Conservation (phyloP, 345 rosid species). For the Zanthoxylum bungeanum region DNA sequence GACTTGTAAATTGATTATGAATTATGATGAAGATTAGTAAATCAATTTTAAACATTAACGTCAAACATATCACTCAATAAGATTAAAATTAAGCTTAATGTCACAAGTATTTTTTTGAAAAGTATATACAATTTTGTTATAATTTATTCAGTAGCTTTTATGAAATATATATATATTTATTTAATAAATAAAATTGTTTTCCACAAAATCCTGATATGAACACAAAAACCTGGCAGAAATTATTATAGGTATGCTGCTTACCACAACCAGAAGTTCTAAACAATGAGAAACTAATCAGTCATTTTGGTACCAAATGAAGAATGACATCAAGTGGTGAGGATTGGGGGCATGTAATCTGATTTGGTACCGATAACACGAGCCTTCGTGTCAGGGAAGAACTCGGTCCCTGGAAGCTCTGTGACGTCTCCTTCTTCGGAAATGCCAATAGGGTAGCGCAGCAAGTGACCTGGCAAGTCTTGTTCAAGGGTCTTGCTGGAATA, state of each 20-base stretch:
- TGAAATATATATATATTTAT: too few relatives aligned
- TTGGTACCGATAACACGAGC: constrained; percentile 81
- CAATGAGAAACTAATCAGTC: neutral
- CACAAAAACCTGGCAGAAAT: constrained; percentile 7
- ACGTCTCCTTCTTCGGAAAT: constrained; percentile 62
- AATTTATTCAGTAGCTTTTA: too few relatives aligned
- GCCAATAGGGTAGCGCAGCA: constrained; percentile 81
- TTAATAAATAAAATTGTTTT: too few relatives aligned
- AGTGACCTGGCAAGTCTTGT: constrained; percentile 85
- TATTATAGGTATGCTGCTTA: too few relatives aligned
- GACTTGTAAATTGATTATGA: too few relatives aligned
- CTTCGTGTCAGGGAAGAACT: constrained; percentile 89
- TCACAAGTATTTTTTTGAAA: too few relatives aligned
- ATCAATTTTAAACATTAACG: too few relatives aligned
- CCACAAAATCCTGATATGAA: constrained; percentile 11
- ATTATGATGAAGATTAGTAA: too few relatives aligned
- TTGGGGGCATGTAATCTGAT: constrained; percentile 93
- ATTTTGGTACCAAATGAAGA: neutral
- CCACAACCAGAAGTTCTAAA: neutral
- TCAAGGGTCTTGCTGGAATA: constrained; percentile 73
- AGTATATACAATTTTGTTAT: too few relatives aligned
- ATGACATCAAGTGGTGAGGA: constrained; percentile 67
- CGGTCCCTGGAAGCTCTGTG: constrained; percentile 62
- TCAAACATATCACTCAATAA: too few relatives aligned
- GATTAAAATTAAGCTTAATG: too few relatives aligned